phyloP scores from a whole-genome alignment of 2,329 filamentous ascomycete genomes.

The Trematosphaeria pertusa region DNA sequence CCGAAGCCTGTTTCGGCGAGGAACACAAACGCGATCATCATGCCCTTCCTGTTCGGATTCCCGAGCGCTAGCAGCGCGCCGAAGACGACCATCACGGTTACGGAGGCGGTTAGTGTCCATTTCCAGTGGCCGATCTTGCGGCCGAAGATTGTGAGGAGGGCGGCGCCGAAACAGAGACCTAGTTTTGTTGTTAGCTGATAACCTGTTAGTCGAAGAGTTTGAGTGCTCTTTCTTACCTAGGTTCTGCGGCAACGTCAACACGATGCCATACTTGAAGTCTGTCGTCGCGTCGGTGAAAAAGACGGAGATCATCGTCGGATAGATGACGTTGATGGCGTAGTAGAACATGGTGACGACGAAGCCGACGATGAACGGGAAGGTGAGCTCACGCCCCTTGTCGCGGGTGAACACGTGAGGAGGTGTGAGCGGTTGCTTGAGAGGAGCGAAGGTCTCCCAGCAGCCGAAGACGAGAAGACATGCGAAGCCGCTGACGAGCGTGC shows the following conservation, averaged over 20 bases:
- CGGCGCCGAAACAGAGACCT: conserved; percentile 50
- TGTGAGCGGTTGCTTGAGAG: conserved; percentile 45
- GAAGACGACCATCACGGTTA: conserved; percentile 57
- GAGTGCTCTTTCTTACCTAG: too few species aligned
- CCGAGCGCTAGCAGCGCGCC: conserved; percentile 54
- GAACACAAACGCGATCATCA: conserved; percentile 58
- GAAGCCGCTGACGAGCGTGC: conserved; percentile 41
- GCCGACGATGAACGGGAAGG: conserved; percentile 54
- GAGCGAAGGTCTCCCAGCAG: conserved; percentile 40
- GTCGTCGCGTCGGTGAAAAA: conserved; percentile 51
- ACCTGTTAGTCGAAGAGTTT: too few species aligned
- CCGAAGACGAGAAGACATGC: conserved; percentile 35
- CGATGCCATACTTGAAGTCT: conserved; percentile 43
- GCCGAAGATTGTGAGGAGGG: conserved; percentile 52
- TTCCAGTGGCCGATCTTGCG: conserved; percentile 55
- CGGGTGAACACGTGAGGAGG: conserved; percentile 56
- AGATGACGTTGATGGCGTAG: conserved; percentile 57
- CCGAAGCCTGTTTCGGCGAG: conserved; percentile 54
- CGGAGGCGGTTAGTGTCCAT: conserved; percentile 54
- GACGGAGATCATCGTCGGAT: conserved; percentile 56
- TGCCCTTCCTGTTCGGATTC: conserved; percentile 53
- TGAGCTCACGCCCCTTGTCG: conserved; percentile 56
- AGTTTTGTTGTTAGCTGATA: not conserved
- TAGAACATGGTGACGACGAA: conserved; percentile 62
- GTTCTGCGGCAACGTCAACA: conserved; percentile 54